phyloP scores from a whole-genome alignment of 2,329 filamentous ascomycete genomes.

The Clonostachys rhizophaga region DNA sequence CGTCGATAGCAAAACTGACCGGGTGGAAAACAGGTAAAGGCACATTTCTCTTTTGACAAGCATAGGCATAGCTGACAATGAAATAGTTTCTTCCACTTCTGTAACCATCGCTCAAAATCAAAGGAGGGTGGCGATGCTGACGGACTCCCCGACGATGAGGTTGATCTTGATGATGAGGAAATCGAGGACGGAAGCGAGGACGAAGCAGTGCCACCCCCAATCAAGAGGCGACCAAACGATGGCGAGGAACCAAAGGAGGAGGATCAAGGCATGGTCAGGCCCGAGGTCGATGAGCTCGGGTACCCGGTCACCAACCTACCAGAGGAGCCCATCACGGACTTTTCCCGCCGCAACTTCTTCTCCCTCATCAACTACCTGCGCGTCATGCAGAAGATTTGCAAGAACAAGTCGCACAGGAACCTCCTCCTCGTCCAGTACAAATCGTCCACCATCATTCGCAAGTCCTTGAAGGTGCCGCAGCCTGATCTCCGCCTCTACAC shows the following conservation, averaged over 20 bases:
- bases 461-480: conserved; percentile 87
- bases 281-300: conserved; percentile 81
- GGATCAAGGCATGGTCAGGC: conserved; percentile 30
- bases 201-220: conserved; percentile 82
- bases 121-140: conserved; percentile 20
- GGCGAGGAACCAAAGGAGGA: conserved; percentile 16
- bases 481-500: conserved; percentile 86
- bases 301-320: conserved; percentile 71
- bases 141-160: conserved; percentile 19
- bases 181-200: conserved; percentile 56
- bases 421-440: conserved; percentile 94
- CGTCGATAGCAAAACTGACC: conserved; percentile 80
- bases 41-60: conserved; percentile 2
- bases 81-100: conserved; percentile 83
- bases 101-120: conserved; percentile 61
- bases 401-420: conserved; percentile 91
- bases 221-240: conserved; percentile 43
- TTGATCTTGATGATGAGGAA: conserved; percentile 17
- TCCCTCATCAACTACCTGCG: conserved; percentile 92
- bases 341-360: conserved; percentile 93
- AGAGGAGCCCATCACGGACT: conserved; percentile 75
- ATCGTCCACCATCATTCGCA: conserved; percentile 85
- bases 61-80: conserved; percentile 6
- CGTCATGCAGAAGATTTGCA: conserved; percentile 96
- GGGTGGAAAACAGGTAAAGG: conserved; percentile 70